Conservation (phyloP, 441 rosid species). For the Adansonia madagascariensis region DNA sequence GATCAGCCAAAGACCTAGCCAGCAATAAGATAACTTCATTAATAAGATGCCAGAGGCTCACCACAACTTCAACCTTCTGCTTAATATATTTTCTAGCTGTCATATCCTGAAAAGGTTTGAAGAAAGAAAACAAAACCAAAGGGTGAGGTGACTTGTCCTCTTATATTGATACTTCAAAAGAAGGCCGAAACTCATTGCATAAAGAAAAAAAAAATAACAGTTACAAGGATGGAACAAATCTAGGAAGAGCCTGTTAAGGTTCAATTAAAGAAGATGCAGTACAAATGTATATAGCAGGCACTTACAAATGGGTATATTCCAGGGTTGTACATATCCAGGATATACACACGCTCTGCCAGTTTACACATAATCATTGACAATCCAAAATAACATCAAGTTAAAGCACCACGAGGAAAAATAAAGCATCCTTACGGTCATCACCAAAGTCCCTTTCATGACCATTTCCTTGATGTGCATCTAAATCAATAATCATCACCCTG, state of each 20-base stretch:
- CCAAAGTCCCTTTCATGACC: constrained; percentile 91
- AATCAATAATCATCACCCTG: constrained; percentile 97
- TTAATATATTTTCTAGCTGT: constrained; percentile 72
- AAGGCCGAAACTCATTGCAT: constrained; percentile 23
- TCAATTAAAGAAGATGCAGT: constrained; percentile 11
- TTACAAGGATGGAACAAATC: neutral
- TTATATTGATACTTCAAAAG: constrained; percentile 16
- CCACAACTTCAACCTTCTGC: constrained; percentile 83
- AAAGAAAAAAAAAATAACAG: constrained; percentile 9
- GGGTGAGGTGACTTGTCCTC: constrained; percentile 12
- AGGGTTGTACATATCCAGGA: constrained; percentile 88
- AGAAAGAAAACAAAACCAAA: constrained; percentile 22
- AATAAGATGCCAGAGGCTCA: constrained; percentile 35
- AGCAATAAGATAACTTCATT: constrained; percentile 5
- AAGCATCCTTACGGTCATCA: constrained; percentile 59
- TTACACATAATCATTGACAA: constrained; percentile 27
- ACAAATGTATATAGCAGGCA: constrained; percentile 25
- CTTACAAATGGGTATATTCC: constrained; percentile 91
- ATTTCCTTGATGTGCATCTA: constrained; percentile 98
- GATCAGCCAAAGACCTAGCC: constrained; percentile 16
- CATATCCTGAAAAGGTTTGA: constrained; percentile 56
- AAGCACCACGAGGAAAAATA: constrained; percentile 24
- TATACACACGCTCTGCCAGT: constrained; percentile 75
- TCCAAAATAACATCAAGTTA: constrained; percentile 24
- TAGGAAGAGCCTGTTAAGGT: neutral